Conservation (phyloP, 805 yeast genomes). For the Schizosaccharomyces lindneri region DNA sequence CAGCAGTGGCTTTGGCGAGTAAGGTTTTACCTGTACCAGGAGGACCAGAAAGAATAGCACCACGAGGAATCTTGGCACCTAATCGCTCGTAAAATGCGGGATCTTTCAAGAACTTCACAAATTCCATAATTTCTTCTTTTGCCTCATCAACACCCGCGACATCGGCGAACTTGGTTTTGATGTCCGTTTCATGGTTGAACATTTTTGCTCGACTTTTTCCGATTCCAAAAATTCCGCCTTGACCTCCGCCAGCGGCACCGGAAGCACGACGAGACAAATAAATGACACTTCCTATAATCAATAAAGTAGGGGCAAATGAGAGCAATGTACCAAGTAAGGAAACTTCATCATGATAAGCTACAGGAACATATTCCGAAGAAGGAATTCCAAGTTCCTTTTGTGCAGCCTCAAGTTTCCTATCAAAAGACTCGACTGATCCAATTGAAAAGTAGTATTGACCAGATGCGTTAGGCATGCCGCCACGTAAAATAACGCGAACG, state of each 20-base stretch:
- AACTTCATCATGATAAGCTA: constrained; percentile 51
- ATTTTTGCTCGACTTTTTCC: constrained; percentile 69
- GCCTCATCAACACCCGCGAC: constrained; percentile 97
- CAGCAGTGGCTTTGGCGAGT: constrained; percentile 94
- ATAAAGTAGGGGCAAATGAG: constrained; percentile 67
- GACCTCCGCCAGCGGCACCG: constrained; percentile 25
- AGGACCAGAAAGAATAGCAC: constrained; percentile 91
- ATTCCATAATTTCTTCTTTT: constrained; percentile 92
- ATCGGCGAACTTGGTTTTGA: constrained; percentile 69
- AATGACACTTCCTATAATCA: constrained; percentile 70
- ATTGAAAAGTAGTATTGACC: constrained; percentile 37
- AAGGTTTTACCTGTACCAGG: constrained; percentile 99
- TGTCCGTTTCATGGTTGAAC: constrained; percentile 77
- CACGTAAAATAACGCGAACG: constrained; percentile 39
- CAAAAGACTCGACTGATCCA: constrained; percentile 77
- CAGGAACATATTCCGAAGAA: constrained; percentile 48
- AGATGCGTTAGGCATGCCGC: constrained; percentile 29
- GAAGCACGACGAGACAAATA: constrained; percentile 48
- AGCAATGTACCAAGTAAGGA: constrained; percentile 34
- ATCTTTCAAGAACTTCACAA: constrained; percentile 74
- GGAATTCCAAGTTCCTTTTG: constrained; percentile 46
- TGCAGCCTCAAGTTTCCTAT: constrained; percentile 47
- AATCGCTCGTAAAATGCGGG: constrained; percentile 74
- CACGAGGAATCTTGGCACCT: constrained; percentile 95
- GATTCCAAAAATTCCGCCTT: constrained; percentile 41